Conservation (phyloP, 495 filamentous ascomycete species). For the Penicillium tannophilum region DNA sequence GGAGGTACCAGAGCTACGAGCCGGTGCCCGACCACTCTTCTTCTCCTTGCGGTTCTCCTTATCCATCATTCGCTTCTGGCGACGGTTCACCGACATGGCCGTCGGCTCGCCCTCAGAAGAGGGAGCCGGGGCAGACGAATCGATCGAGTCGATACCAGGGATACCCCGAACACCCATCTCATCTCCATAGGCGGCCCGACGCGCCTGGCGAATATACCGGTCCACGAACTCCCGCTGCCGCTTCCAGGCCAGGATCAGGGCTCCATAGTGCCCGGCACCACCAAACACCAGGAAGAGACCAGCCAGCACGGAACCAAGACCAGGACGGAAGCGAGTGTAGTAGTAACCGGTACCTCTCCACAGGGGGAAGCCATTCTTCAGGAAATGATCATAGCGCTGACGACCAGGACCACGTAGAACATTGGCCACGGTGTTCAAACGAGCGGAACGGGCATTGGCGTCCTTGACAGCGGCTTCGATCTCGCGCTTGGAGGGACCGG, state of each 20-base stretch:
- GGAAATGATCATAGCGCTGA: slow-evolving; percentile 93
- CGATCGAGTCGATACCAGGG: slow-evolving; percentile 61
- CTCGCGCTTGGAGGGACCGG: slow-evolving; percentile 70
- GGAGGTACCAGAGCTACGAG: slow-evolving; percentile 46
- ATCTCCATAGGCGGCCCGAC: slow-evolving; percentile 87
- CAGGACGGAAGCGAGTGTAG: slow-evolving; percentile 90
- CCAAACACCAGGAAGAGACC: slow-evolving; percentile 85
- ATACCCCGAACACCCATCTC: slow-evolving; percentile 65
- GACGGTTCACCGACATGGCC: slow-evolving; percentile 72
- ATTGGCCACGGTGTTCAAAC: slow-evolving; percentile 78
- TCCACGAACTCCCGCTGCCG: slow-evolving; percentile 88
- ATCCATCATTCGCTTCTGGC: slow-evolving; percentile 85
- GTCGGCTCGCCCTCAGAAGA: slow-evolving; percentile 35
- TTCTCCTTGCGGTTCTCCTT: slow-evolving; percentile 73
- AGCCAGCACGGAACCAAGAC: slow-evolving; percentile 77
- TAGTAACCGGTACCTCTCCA: slow-evolving; percentile 99
- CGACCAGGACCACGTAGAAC: slow-evolving; percentile 78
- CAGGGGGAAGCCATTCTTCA: slow-evolving; percentile 88
- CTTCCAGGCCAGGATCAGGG: slow-evolving; percentile 80
- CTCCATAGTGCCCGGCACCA: slow-evolving; percentile 82
- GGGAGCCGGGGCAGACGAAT: slow-evolving; percentile 38
- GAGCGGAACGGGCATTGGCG: slow-evolving; percentile 77
- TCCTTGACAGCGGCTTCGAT: slow-evolving; percentile 73
- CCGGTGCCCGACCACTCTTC: slow-evolving; percentile 39
- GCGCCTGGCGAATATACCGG: slow-evolving; percentile 86